phyloP scores from a whole-genome alignment of 495 filamentous ascomycete genomes.

The Penicillium canescens region DNA sequence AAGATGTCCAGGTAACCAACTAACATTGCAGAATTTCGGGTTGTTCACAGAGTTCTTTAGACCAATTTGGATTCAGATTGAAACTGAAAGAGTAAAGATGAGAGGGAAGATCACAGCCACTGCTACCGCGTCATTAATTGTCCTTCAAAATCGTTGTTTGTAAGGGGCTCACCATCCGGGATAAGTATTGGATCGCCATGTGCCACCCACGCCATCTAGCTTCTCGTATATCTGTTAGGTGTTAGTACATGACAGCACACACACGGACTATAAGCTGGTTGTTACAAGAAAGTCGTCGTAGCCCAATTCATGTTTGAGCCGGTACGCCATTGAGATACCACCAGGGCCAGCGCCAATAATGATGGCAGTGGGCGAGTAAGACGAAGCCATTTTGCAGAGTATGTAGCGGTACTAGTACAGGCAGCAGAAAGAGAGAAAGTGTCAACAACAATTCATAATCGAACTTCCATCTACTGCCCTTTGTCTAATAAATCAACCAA shows the following conservation, averaged over 20 bases:
- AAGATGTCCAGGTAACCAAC: no score
- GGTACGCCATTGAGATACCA: slow-evolving; percentile 58
- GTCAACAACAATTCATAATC: no score
- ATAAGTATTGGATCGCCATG: slow-evolving; percentile 62
- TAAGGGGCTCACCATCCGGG: slow-evolving; percentile 53
- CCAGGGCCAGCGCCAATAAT: slow-evolving; percentile 57
- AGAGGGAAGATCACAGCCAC: slow-evolving; percentile 47
- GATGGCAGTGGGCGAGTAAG: no score
- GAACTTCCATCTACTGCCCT: no score
- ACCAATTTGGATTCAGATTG: slow-evolving; percentile 55
- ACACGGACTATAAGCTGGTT: no score
- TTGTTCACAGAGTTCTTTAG: slow-evolving; percentile 45
- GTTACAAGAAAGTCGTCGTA: slow-evolving; percentile 52
- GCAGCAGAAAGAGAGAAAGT: no score
- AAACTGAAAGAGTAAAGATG: slow-evolving; percentile 59
- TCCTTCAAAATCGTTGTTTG: no score
- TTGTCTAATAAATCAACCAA: no score
- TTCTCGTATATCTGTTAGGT: slow-evolving; percentile 53
- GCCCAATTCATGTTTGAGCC: slow-evolving; percentile 52
- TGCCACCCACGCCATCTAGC: slow-evolving; percentile 57
- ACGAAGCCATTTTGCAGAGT: no score
- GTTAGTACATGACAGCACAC: no score
- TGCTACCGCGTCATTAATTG: no score
- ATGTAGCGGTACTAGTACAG: no score
- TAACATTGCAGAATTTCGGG: slow-evolving; percentile 43